Base-by-base conservation (phyloP, 2,329 filamentous ascomycete species). In the Dactylellina sp. region DNA sequence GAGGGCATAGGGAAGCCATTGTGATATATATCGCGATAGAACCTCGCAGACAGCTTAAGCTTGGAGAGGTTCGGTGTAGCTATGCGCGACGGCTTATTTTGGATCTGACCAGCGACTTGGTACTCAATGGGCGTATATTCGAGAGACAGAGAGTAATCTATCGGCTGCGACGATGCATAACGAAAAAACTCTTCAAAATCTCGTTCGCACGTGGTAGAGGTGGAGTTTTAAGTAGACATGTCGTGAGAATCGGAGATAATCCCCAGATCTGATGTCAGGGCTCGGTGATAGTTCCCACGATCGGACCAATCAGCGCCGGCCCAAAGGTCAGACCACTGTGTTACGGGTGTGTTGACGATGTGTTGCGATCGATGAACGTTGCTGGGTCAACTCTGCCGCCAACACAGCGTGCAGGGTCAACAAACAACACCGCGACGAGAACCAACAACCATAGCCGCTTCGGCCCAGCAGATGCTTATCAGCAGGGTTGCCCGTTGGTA, bases 341-440 rank as follows among this genome's bases (percentile, higher is more conserved):
- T 47, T 47, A 44, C 47, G 5, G 28, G 28, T 50, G 63, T 68
- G 53, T 46, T 50, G 56, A 20, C n/a, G 42, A 11, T 42, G 46
- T 25, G 60, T 42, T 40, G 35, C 20, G 46, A 20, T 7, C 16
- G 24, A 16, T 16, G 5, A 37, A 18, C 40, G 68, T 72, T 72
- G 68, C 68, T 65, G 49, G 55, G 68, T 72, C 68, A 72, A 72
- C 68, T 59, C 42, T 50, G 40, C 20, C 49, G 47, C 53, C 66
- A 72, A 47, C 68, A 28, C 59, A 64, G 25, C 46, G 22, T 32
- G 4, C 44, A 14, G 25, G 20, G 60, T 64, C 68, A 72, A 72
- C 68, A 72, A 72, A 72, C 68, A 72, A 63, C 68, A 44, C 39
- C 64, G 42, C 68, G 60, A 60, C 68, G 53, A 65, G 53, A 22